Evolutionary conservation across 176 grass and related monocot genomes (phyloP).

Genomic region (Urochloa ruziziensis): DNA sequence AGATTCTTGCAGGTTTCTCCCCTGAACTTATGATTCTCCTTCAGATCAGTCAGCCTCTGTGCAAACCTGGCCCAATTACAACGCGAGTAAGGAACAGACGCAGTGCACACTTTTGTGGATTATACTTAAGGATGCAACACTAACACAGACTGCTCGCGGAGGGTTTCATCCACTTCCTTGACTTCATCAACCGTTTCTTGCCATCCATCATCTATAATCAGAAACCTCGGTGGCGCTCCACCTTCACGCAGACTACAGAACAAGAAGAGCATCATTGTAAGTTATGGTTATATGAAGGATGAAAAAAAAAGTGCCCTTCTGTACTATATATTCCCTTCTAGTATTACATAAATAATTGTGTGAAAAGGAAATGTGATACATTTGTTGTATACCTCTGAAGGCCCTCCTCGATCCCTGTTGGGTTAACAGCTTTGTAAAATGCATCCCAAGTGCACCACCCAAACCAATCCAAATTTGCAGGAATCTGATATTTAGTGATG

Average conservation of each 20-base stretch:
- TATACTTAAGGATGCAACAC: conserved; percentile 8
- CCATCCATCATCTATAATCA: conserved; percentile 75
- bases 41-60: conserved; percentile 32
- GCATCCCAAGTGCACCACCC: conserved; percentile 79
- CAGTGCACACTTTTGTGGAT: background rate
- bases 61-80: conserved; percentile 48
- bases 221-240: conserved; percentile 46
- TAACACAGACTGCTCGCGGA: conserved; percentile 30
- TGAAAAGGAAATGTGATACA: background rate
- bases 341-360: background rate
- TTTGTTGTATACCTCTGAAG: conserved; percentile 37
- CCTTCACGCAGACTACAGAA: conserved; percentile 31
- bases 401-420: conserved; percentile 40
- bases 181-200: conserved; percentile 44
- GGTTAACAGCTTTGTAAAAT: conserved; percentile 63
- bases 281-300: background rate
- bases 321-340: background rate
- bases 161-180: conserved; percentile 21
- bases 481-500: conserved; percentile 15
- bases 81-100: background rate
- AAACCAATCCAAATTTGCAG: conserved; percentile 56
- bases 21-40: conserved; percentile 56
- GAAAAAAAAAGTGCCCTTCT: background rate
- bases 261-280: background rate
- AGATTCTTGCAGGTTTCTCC: conserved; percentile 41